Percentiles rank a stretch among this genome's conserved stretches.
phyloP scores from a whole-genome alignment of 2,329 filamentous ascomycete genomes.

The Aspergillus sp. region DNA sequence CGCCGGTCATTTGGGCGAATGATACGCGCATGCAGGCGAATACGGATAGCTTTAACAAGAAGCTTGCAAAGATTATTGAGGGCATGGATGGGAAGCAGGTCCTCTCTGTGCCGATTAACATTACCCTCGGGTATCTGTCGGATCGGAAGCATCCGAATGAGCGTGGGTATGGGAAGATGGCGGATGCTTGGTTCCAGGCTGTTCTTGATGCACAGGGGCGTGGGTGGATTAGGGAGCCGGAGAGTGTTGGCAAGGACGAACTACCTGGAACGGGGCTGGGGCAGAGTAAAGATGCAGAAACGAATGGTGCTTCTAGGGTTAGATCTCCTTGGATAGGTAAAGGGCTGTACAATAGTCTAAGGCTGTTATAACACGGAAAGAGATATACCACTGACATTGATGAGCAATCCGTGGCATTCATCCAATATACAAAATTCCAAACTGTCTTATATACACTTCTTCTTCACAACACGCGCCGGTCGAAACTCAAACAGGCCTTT shows the following conservation, averaged over 20 bases:
- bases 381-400: too few species aligned
- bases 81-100: not conserved
- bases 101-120: not conserved
- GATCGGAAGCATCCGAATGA: constrained; percentile 1
- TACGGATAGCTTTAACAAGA: not conserved
- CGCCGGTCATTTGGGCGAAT: not conserved
- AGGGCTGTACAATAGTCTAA: too few species aligned
- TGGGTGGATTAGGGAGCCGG: not conserved
- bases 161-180: not conserved
- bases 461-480: too few species aligned
- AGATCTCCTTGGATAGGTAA: too few species aligned
- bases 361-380: too few species aligned
- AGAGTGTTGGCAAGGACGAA: not conserved
- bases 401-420: too few species aligned
- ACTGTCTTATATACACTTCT: too few species aligned
- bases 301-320: too few species aligned
- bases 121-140: not conserved
- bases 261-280: not conserved
- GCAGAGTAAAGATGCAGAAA: too few species aligned
- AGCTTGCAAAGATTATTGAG: not conserved
- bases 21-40: not conserved
- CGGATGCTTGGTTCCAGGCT: not conserved
- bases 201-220: not conserved
- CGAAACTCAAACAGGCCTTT: too few species aligned
- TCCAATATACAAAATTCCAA: too few species aligned